Conservation (phyloP, 2,329 filamentous ascomycete species). For the Fusarium sp. region DNA sequence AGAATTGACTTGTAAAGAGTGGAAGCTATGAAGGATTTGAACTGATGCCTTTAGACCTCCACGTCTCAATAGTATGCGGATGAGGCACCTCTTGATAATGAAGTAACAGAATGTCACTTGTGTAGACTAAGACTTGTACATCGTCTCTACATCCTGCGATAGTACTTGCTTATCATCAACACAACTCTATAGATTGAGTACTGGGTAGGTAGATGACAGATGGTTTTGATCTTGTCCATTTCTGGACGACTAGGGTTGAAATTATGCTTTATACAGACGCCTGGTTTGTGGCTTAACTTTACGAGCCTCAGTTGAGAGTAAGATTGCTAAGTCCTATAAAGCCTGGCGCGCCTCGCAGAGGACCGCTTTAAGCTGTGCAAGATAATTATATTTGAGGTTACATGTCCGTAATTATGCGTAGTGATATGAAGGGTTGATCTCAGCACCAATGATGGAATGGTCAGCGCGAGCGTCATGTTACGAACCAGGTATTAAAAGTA, state of each 20-base stretch:
- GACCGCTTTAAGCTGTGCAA: rapidly evolving
- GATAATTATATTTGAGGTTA: rapidly evolving
- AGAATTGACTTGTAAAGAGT: background rate
- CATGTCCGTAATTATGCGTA: too few relatives aligned
- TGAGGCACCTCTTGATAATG: background rate
- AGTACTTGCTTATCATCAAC: background rate
- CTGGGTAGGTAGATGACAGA: background rate
- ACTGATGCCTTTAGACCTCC: rapidly evolving
- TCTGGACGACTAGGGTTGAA: rapidly evolving
- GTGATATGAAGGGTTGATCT: background rate
- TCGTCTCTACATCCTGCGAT: background rate
- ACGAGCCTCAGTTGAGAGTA: background rate
- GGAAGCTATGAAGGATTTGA: rapidly evolving
- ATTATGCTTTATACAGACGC: background rate
- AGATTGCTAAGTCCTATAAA: background rate
- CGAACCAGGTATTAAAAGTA: too few relatives aligned
- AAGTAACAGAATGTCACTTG: background rate
- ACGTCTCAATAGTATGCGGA: rapidly evolving
- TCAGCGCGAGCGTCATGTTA: background rate
- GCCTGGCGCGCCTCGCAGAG: rapidly evolving
- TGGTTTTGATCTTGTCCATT: rapidly evolving
- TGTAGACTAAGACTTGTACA: background rate
- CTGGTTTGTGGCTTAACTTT: too few relatives aligned
- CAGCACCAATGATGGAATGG: background rate
- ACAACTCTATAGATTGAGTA: too few relatives aligned